Conservation (phyloP, 305 asterid genomes). For the Fraxinus ornus region DNA sequence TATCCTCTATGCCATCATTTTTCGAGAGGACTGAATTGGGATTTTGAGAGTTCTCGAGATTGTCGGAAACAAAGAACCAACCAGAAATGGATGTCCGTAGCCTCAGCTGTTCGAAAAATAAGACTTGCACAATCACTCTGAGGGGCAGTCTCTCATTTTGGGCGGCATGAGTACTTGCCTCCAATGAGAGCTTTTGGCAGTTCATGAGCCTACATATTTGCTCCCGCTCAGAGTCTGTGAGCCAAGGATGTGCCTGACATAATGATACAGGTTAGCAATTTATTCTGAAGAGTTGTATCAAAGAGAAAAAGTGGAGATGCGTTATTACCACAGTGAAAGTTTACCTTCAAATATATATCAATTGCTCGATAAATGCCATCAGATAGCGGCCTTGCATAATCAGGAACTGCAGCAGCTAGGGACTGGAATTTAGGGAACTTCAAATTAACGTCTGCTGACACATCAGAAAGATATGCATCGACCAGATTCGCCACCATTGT, state of each 20-base stretch:
- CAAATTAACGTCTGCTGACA: conserved; percentile 70
- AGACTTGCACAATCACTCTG: conserved; percentile 77
- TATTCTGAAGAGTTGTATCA: background rate
- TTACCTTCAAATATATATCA: conserved; percentile 84
- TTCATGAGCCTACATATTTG: conserved; percentile 85
- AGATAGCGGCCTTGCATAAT: conserved; percentile 70
- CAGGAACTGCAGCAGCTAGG: conserved; percentile 78
- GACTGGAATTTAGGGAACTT: conserved; percentile 76
- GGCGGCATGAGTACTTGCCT: conserved; percentile 93
- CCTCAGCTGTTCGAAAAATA: conserved; percentile 88
- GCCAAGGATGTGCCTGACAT: conserved; percentile 86
- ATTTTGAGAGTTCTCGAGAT: conserved; percentile 55
- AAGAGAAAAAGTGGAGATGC: background rate
- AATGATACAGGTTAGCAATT: background rate
- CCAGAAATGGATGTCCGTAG: conserved; percentile 84
- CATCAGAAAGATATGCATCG: conserved; percentile 84
- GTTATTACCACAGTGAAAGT: background rate
- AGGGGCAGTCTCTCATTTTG: conserved; percentile 92
- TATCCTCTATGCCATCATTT: conserved; percentile 42
- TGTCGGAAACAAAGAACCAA: conserved; percentile 80
- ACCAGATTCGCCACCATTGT: conserved; percentile 85
- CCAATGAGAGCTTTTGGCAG: conserved; percentile 84
- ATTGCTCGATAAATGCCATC: conserved; percentile 90
- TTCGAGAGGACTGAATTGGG: conserved; percentile 44
- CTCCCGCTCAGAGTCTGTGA: conserved; percentile 68